These are phyloP conservation scores for Ceratocystis alfenasii DNA, from an alignment of 2,329 filamentous ascomycete genomes.

Conservation along the genomic window DNA sequence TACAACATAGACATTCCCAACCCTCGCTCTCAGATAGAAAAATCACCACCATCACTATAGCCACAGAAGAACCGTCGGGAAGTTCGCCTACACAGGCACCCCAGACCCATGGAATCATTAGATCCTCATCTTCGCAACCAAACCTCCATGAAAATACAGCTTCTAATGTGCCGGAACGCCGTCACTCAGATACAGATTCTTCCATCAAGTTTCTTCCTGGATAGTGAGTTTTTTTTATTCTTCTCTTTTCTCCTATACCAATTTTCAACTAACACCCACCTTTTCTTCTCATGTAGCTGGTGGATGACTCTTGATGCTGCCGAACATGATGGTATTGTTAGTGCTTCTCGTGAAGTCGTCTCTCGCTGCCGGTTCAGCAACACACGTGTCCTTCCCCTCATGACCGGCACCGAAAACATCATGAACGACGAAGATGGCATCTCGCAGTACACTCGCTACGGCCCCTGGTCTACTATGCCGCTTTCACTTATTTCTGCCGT, in stretches of 20 bases:
- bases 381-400: conserved; percentile 38
- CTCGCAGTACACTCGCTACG: conserved; percentile 35
- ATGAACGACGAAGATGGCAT: conserved; percentile 28
- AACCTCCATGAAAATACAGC: conserved; percentile 1
- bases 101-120: background rate
- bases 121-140: conserved; percentile 5
- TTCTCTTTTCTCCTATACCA: background rate
- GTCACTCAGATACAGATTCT: conserved; percentile 32
- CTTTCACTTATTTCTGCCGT: conserved; percentile 38
- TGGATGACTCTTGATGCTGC: conserved; percentile 47
- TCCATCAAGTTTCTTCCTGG: conserved; percentile 37
- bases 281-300: conserved; percentile 34
- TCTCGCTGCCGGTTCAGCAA: conserved; percentile 37
- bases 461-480: conserved; percentile 36
- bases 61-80: background rate
- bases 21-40: background rate
- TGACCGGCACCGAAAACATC: conserved; percentile 41
- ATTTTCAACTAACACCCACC: conserved; percentile 11
- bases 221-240: conserved; percentile 31
- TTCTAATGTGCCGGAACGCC: conserved; percentile 17
- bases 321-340: conserved; percentile 43
- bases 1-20: background rate
- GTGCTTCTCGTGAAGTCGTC: conserved; percentile 33
- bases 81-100: background rate
- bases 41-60: background rate